Evolutionary conservation across 441 rosid genomes (phyloP).

Genomic region (Pelargonium australe): DNA sequence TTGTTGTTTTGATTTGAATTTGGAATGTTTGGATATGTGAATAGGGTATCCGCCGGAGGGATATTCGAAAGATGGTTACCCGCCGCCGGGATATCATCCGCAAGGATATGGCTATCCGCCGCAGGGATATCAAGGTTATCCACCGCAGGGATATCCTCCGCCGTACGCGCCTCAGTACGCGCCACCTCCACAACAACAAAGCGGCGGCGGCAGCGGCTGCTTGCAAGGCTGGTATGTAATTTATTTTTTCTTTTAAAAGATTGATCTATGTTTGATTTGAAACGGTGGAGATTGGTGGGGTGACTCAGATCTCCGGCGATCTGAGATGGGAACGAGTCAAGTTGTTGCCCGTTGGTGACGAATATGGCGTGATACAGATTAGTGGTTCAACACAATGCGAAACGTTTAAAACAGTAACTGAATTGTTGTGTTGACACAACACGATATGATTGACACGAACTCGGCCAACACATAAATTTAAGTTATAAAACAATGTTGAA

Average conservation of each 20-base stretch:
- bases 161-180: conserved; percentile 5
- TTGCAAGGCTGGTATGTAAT: background rate
- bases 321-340: too few relatives aligned
- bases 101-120: background rate
- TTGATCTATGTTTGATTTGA: too few relatives aligned
- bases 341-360: too few relatives aligned
- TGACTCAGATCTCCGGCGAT: too few relatives aligned
- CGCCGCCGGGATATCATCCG: conserved; percentile 16
- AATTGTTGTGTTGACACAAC: too few relatives aligned
- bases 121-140: background rate
- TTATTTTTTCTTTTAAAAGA: background rate
- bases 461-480: too few relatives aligned
- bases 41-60: conserved; percentile 17
- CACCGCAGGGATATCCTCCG: background rate
- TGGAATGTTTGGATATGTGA: background rate
- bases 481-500: too few relatives aligned
- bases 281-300: too few relatives aligned
- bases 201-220: background rate
- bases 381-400: too few relatives aligned
- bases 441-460: too few relatives aligned
- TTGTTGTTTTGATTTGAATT: background rate
- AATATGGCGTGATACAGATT: too few relatives aligned
- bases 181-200: background rate
- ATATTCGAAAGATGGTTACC: conserved; percentile 17
- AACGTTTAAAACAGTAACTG: too few relatives aligned